Percentiles rank a stretch among this genome's conserved stretches.
Evolutionary conservation across 176 grass and related monocot species (phyloP).

Genomic region (Rhynchospora breviuscula): DNA sequence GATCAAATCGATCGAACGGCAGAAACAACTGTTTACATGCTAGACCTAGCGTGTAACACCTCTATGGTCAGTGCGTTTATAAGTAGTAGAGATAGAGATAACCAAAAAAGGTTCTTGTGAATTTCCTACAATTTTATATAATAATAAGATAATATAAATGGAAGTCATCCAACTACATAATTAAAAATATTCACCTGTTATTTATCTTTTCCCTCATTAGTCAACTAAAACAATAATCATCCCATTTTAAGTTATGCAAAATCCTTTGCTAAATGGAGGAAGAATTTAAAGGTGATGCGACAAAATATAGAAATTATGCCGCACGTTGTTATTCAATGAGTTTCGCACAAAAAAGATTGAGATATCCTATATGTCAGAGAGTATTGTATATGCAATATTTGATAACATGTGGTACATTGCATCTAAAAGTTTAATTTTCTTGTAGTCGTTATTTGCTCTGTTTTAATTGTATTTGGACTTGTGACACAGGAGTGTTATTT

Average conservation of each 20-base stretch:
- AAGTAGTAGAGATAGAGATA: no score
- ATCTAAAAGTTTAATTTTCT: no score
- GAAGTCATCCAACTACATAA: neutral
- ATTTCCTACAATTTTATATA: neutral
- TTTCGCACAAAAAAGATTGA: no score
- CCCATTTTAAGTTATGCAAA: neutral
- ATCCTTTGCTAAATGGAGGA: neutral
- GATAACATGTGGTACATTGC: no score
- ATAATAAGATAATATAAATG: neutral
- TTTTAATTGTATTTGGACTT: neutral
- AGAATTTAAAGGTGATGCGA: neutral
- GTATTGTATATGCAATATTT: no score
- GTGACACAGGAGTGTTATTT: neutral
- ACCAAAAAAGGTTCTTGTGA: neutral
- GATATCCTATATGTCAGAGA: no score
- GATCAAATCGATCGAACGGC: no score
- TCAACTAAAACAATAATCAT: neutral
- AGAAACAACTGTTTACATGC: no score
- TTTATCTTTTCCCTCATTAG: neutral
- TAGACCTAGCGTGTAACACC: no score
- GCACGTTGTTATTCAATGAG: neutral
- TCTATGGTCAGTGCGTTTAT: no score
- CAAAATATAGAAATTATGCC: neutral
- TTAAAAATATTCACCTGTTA: neutral
- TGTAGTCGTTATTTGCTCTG: no score